Conservation (phyloP, 805 yeast species). For the Saturnispora serradocipensis region DNA sequence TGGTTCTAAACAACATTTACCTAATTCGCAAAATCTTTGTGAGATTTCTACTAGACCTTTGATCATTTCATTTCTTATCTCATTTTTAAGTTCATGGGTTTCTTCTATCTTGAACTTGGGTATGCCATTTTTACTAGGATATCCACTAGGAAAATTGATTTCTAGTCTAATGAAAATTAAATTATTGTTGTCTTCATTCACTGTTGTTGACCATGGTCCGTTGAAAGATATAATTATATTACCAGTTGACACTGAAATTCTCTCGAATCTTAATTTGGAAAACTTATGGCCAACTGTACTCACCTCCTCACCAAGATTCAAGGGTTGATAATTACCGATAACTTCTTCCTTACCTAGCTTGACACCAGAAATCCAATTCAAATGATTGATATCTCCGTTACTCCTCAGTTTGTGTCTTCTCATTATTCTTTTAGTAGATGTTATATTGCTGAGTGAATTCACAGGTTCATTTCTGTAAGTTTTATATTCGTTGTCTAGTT, state of each 20-base stretch:
- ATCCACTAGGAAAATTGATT: conserved; percentile 60
- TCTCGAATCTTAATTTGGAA: conserved; percentile 79
- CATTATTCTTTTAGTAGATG: conserved; percentile 13
- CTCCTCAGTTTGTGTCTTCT: conserved; percentile 18
- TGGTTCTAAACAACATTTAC: conserved; percentile 69
- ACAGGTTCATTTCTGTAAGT: conserved; percentile 45
- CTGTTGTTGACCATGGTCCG: conserved; percentile 52
- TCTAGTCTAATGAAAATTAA: conserved; percentile 60
- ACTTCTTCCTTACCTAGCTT: conserved; percentile 52
- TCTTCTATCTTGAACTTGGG: conserved; percentile 68
- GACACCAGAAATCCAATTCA: conserved; percentile 92
- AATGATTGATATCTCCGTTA: conserved; percentile 45
- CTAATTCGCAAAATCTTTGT: conserved; percentile 33
- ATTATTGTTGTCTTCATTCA: conserved; percentile 30
- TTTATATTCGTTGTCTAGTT: conserved; percentile 29
- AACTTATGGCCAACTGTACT: conserved; percentile 81
- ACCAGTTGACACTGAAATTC: conserved; percentile 83
- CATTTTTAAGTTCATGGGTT: conserved; percentile 54
- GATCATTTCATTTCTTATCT: conserved; percentile 42
- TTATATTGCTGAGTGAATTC: conserved; percentile 9
- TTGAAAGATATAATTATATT: conserved; percentile 63
- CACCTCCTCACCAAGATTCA: conserved; percentile 86
- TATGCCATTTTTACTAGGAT: conserved; percentile 46
- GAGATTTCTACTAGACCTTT: conserved; percentile 47
- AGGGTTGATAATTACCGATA: conserved; percentile 27